These are phyloP conservation scores for Penicillium malachiteum DNA, from an alignment of 495 filamentous ascomycete genomes.

Conservation along the genomic window DNA sequence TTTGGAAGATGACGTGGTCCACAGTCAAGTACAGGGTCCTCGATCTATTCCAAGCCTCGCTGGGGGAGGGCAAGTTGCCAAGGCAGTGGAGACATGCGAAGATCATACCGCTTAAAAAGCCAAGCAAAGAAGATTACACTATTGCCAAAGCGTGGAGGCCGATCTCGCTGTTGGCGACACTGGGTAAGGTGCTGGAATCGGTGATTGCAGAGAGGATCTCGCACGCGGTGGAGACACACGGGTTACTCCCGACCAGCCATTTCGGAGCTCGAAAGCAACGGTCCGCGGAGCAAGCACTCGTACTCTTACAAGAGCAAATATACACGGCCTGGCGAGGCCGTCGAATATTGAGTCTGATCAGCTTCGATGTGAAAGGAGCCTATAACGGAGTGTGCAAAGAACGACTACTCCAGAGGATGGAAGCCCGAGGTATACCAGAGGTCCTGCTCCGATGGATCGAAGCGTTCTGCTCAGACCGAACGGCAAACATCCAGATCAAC, in stretches of 20 bases:
- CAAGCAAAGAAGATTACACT: constrained; percentile 24
- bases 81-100: constrained; percentile 15
- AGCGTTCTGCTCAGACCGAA: constrained; percentile 27
- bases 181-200: constrained; percentile 30
- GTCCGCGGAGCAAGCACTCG: constrained; percentile 23
- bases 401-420: constrained; percentile 31
- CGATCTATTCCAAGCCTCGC: constrained; percentile 17
- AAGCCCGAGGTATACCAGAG: constrained; percentile 29
- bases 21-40: constrained; percentile 27
- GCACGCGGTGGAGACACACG: constrained; percentile 20
- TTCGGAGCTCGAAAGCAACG: constrained; percentile 9
- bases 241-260: constrained; percentile 6
- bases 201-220: constrained; percentile 32
- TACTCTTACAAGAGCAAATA: constrained; percentile 27
- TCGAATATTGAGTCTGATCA: constrained; percentile 30
- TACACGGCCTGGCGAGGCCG: constrained; percentile 20
- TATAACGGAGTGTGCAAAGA: constrained; percentile 40
- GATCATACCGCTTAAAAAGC: constrained; percentile 23
- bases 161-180: constrained; percentile 27
- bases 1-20: constrained; percentile 28
- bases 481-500: constrained; percentile 19
- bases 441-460: constrained; percentile 30
- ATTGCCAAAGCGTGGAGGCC: constrained; percentile 24
- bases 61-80: constrained; percentile 13
- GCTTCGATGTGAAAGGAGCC: constrained; percentile 43